These are phyloP conservation scores for Isoetes engelmannii DNA, from an alignment of 83 land plant species.

Conservation along the genomic window DNA sequence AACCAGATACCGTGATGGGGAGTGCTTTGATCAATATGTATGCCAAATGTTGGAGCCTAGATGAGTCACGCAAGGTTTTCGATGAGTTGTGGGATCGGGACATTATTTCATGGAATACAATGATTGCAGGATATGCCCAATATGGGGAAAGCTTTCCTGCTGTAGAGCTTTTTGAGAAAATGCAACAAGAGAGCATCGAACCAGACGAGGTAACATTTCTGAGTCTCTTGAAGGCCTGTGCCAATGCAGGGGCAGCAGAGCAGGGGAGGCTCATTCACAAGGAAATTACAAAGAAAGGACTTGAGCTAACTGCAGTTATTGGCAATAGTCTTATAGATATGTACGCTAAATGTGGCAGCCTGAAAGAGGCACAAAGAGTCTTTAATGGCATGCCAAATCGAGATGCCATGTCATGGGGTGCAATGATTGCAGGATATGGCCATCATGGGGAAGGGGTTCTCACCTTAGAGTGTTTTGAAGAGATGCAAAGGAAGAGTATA, in stretches of 20 bases:
- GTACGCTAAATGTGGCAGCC: conserved; percentile 23
- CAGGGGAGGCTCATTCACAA: conserved; percentile 12
- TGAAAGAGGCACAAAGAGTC: conserved; percentile 6
- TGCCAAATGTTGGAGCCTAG: conserved; percentile 9
- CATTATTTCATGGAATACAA: conserved; percentile 16
- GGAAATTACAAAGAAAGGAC: neutral
- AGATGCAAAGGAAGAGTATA: too few relatives aligned
- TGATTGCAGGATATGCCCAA: conserved; percentile 16
- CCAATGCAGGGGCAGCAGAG: conserved; percentile 1
- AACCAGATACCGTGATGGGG: neutral
- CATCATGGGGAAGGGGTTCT: too few relatives aligned
- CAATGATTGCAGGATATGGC: too few relatives aligned
- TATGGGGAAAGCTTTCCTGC: conserved; percentile 15
- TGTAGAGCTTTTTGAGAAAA: conserved; percentile 1
- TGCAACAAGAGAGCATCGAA: neutral
- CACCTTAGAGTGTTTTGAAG: too few relatives aligned
- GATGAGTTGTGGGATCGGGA: conserved; percentile 4
- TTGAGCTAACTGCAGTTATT: neutral
- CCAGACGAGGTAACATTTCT: conserved; percentile 10
- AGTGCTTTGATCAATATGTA: conserved; percentile 19
- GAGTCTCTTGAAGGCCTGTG: conserved; percentile 17
- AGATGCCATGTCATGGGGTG: too few relatives aligned
- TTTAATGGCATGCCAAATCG: neutral
- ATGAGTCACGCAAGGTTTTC: conserved; percentile 7
- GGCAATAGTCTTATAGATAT: conserved; percentile 13